Base-by-base conservation (phyloP, 192 early-diverging fungal species). In the Paraglomus brasilianum region DNA sequence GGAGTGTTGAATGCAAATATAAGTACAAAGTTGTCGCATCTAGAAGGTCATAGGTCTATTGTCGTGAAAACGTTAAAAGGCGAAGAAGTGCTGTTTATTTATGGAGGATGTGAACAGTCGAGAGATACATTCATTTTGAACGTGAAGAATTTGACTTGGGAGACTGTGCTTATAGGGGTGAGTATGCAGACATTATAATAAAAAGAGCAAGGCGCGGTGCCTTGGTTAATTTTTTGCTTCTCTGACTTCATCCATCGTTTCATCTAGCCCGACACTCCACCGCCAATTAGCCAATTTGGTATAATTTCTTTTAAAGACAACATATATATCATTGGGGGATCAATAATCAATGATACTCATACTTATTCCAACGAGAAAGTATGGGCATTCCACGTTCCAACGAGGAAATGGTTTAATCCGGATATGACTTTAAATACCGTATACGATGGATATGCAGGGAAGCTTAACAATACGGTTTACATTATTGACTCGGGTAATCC, bases 381-480 rank as follows among this genome's bases (percentile, higher is more conserved):
- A 6, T 56, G 53, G 53, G 53, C 15, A 11, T 56, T 56, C 4
- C 17, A 56, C 36, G 4, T 56, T 17, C 53, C 53, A 19, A 56
- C 1, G 1, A 17, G 7, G 10, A 56, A 1, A 1, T 56, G 53
- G 53, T 56, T 56, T 56, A 30, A 56, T 30, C 53, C 53, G 36
- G 1, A 21, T 0, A 10, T 4, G n/a, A n/a, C n/a, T n/a, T n/a
- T n/a, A n/a, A n/a, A n/a, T 21, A 19, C 53, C 15, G 11, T 21
- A 22, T 3, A 4, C 21, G 53, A 2, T 17, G 53, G 4, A 2
- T 21, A 21, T 11, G 11, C 21, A 11, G 53, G 53, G 4, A 56
- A 56, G 7, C 53, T 56, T 24, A 56, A 56, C 21, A 6, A 56
- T 56, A 56, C 53, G 36, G 4, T 56, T 56, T 56, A 30, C 53